Evolutionary conservation across 495 filamentous ascomycete species (phyloP), one percentile per base, ranked within the genome.

Genomic region (Ramalina intermedia): DNA sequence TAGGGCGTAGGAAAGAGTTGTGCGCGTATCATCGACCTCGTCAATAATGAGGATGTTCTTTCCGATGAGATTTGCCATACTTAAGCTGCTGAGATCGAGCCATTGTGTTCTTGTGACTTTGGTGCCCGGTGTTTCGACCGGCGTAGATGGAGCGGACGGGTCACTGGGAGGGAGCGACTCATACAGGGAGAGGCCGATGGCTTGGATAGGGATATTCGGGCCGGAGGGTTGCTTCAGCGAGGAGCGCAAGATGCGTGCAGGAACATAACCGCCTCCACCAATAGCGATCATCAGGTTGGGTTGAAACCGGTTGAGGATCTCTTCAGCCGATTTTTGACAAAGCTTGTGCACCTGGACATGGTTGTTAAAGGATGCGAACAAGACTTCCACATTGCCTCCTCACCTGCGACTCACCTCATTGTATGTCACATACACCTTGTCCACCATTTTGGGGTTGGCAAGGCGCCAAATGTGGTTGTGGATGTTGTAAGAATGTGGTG

Each of bases 221-320:
- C 74, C 78, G 51, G 83, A 85, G 45, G 84, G 74, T 59, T 80
- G 78, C 73, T 95, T 96, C 63, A 99, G 86, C 71, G 96, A 99
- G 11, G 91, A 96, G 42, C 90, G 84, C 48, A 99, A 80, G 66
- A 99, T 96, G 50, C 91, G 87, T 37, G 91, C 91, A 41, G 91
- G 91, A 18, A 99, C 87, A 64, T 96, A 99, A 47, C 91, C 91
- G 60, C 91, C 91, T 53, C 91, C 91, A 52, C 91, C 91, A 61
- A 99, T 99, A 59, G 91, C 91, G 64, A 99, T 93, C 76, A 99
- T 96, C 47, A 99, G 82, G 61, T 94, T 87, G 38, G 91, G 91
- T 56, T 84, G 72, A 70, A 94, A 86, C 2, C 82, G 74, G 61
- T 78, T 70, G 53, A 99, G 80, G 64, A 96, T 94, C 51, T 70